Conservation (phyloP, 768 basidiomycete species). For the Tricholoma furcatifolium region DNA sequence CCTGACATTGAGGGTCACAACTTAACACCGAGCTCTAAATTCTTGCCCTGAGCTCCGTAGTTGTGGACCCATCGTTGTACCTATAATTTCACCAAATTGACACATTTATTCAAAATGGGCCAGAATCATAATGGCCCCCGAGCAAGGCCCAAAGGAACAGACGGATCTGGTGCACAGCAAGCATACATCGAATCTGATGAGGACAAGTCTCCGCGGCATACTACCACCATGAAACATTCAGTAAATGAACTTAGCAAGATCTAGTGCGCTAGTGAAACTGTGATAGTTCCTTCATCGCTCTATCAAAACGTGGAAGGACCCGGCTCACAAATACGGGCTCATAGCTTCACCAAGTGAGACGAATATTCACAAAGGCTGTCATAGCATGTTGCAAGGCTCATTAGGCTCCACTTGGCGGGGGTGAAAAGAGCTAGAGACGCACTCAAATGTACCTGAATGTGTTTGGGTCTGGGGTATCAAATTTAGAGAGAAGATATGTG, state of each 20-base stretch:
- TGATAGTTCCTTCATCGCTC: constrained; percentile 2
- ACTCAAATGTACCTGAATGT: constrained; percentile 2
- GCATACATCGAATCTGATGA: not conserved
- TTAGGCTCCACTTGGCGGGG: constrained; percentile 5
- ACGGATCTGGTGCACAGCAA: not conserved
- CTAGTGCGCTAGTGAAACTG: constrained; percentile 6
- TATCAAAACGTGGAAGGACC: constrained; percentile 3
- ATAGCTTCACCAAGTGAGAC: constrained; percentile 1
- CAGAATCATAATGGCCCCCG: no score
- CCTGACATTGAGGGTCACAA: constrained; percentile 1
- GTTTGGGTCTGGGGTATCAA: constrained; percentile 10
- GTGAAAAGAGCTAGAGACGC: constrained; percentile 8
- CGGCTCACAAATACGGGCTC: no score
- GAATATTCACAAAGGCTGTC: not conserved
- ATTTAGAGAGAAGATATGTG: constrained; percentile 12
- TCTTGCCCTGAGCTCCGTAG: not conserved
- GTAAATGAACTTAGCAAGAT: not conserved
- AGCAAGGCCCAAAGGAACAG: not conserved
- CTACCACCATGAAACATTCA: not conserved
- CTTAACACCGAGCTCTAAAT: constrained; percentile 1
- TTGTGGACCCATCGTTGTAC: constrained; percentile 7
- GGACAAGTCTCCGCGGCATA: not conserved
- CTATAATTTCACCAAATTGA: constrained; percentile 3
- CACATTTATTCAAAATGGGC: not conserved
- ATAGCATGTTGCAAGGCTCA: constrained; percentile 7